A percentile compares a stretch with the other conserved stretches of the same genome.
These are phyloP conservation scores for Desmodesmus armatus DNA, from an alignment of 139 green algal genomes.

Conservation along the genomic window DNA sequence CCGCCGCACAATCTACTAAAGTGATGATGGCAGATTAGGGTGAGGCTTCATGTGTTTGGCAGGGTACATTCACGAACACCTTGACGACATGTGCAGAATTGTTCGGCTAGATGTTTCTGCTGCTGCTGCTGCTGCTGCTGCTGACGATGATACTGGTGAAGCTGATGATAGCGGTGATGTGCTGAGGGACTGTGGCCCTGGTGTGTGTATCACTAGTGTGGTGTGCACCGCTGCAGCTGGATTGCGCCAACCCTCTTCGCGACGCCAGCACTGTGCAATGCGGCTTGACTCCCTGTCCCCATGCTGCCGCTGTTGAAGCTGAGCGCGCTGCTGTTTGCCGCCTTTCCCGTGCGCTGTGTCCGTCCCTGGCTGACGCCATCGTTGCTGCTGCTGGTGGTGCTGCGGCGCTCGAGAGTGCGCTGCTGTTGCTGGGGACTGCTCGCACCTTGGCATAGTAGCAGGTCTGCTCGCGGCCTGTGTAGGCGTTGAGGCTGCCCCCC, in stretches of 20 bases:
- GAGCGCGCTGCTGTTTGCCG: background rate
- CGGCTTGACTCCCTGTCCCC: no score
- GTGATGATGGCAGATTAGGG: no score
- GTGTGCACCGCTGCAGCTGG: no score
- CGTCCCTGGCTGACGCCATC: background rate
- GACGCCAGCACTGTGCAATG: no score
- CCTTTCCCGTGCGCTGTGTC: background rate
- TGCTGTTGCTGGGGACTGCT: background rate
- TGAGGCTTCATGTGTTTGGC: no score
- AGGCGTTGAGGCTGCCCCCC: slow-evolving; percentile 98
- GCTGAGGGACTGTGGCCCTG: background rate
- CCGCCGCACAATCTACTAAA: no score
- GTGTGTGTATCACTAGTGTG: no score
- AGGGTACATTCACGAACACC: no score
- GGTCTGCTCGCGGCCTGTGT: slow-evolving; percentile 97
- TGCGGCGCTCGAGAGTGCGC: no score
- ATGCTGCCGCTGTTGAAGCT: background rate
- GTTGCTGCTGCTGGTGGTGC: background rate
- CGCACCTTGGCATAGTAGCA: slow-evolving; percentile 93
- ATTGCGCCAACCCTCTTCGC: no score
- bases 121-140: slow-evolving; percentile 15
- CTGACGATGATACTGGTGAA: background rate
- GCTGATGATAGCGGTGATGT: background rate
- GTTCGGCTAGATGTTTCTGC: background rate
- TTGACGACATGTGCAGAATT: no score